phyloP scores from a whole-genome alignment of 441 rosid genomes.

The Syzygium malaccense region DNA sequence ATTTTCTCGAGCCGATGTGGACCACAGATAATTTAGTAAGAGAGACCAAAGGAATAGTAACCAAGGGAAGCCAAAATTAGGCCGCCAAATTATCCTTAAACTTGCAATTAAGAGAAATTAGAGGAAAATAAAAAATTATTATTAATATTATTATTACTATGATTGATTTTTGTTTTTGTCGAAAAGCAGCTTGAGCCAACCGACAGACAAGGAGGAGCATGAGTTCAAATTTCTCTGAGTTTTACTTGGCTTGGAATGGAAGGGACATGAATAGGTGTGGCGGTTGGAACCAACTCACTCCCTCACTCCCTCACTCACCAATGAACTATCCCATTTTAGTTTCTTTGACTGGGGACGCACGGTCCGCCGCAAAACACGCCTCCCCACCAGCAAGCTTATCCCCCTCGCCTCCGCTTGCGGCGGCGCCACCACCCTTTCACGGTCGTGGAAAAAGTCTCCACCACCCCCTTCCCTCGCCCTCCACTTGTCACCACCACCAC shows the following conservation, averaged over 20 bases:
- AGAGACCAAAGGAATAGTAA: not conserved
- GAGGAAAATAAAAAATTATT: not conserved
- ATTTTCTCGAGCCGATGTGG: not conserved
- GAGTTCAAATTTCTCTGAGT: not conserved
- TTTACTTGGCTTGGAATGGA: constrained; percentile 64
- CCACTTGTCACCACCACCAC: constrained; percentile 46
- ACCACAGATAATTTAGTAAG: not conserved
- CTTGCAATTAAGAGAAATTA: not conserved
- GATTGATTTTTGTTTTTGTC: constrained; percentile 9
- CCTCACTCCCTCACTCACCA: not conserved
- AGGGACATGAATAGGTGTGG: constrained; percentile 48
- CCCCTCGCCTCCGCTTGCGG: constrained; percentile 31
- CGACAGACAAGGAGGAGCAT: constrained; percentile 52
- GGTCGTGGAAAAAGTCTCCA: constrained; percentile 44
- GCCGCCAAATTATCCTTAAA: not conserved
- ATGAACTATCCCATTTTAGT: not conserved
- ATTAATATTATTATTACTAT: not conserved
- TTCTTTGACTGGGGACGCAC: not conserved
- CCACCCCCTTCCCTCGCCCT: constrained; percentile 19
- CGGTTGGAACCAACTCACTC: constrained; percentile 31
- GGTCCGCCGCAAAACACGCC: constrained; percentile 4
- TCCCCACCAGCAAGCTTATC: not conserved
- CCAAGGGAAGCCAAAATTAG: not conserved
- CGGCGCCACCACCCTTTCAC: constrained; percentile 23
- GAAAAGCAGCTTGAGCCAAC: constrained; percentile 43